These are phyloP conservation scores for Microascus cirrosus DNA, from an alignment of 2,329 filamentous ascomycete genomes.

Conservation along the genomic window DNA sequence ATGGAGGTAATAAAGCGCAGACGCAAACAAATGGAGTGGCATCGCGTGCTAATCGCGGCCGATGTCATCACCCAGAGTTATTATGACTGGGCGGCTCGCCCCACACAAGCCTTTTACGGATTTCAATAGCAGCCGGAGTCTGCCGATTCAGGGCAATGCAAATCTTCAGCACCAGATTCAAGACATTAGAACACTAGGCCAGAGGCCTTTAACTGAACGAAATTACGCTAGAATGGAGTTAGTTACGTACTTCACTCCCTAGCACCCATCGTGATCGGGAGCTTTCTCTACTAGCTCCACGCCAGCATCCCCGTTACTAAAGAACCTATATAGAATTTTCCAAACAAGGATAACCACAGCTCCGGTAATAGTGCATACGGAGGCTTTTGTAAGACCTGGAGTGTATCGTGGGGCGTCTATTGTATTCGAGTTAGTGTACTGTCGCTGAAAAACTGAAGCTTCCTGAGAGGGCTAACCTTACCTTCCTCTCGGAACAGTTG, in stretches of 20 bases:
- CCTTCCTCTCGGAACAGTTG: slow-evolving; percentile 16
- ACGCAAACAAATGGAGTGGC: background rate
- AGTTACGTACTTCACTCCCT: background rate
- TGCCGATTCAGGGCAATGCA: too few relatives aligned
- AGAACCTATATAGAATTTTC: slow-evolving; percentile 17
- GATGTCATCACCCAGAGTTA: background rate
- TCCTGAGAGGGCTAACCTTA: background rate
- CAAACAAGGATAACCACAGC: slow-evolving; percentile 14
- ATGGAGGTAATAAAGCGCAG: background rate
- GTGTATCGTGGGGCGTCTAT: slow-evolving; percentile 16
- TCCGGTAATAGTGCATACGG: slow-evolving; percentile 13
- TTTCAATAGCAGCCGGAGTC: background rate
- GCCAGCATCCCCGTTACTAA: slow-evolving; percentile 15
- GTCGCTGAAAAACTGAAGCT: background rate
- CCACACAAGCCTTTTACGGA: background rate
- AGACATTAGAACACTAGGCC: too few relatives aligned
- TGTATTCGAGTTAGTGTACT: background rate
- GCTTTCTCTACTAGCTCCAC: slow-evolving; percentile 8
- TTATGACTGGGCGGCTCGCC: background rate
- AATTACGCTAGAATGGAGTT: background rate
- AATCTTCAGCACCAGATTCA: too few relatives aligned
- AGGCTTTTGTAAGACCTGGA: slow-evolving; percentile 13
- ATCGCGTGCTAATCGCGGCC: background rate
- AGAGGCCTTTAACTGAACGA: too few relatives aligned
- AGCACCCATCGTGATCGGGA: background rate